A percentile compares a stretch with the other conserved stretches of the same genome.
Evolutionary conservation across 805 yeast genomes (phyloP).

Genomic region (Saccharomycopsis sp.): DNA sequence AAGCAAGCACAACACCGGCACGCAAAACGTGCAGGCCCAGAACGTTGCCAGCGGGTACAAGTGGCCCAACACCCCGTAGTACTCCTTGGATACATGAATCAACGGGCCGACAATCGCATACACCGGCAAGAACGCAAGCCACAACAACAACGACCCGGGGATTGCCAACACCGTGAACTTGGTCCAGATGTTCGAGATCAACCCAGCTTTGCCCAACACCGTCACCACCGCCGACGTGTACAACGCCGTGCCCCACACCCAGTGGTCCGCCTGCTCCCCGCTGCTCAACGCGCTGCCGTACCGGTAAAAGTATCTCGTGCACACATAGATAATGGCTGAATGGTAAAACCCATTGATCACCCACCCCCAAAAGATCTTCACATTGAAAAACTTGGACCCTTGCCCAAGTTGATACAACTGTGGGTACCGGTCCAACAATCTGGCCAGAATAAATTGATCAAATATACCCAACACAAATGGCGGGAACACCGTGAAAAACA

Average conservation of each 20-base stretch:
- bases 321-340: conserved; percentile 73
- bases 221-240: conserved; percentile 83
- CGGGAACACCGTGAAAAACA: conserved; percentile 87
- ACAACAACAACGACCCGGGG: conserved; percentile 82
- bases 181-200: conserved; percentile 90
- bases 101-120: conserved; percentile 81
- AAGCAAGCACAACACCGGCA: conserved; percentile 68
- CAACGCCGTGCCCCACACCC: conserved; percentile 92
- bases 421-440: conserved; percentile 85
- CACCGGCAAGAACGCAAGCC: conserved; percentile 81
- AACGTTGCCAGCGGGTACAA: conserved; percentile 55
- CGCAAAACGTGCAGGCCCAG: conserved; percentile 68
- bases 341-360: conserved; percentile 91
- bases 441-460: conserved; percentile 90
- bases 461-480: conserved; percentile 95
- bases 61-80: conserved; percentile 66
- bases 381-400: conserved; percentile 79
- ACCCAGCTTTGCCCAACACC: conserved; percentile 90
- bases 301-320: conserved; percentile 58
- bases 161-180: conserved; percentile 85
- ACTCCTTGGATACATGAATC: conserved; percentile 74
- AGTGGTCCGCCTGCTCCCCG: conserved; percentile 75
- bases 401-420: conserved; percentile 89
- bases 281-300: conserved; percentile 54
- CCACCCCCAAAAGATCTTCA: conserved; percentile 95